Base-by-base conservation (phyloP, 495 filamentous ascomycete genomes). In the Astrothelium macrocarpum region DNA sequence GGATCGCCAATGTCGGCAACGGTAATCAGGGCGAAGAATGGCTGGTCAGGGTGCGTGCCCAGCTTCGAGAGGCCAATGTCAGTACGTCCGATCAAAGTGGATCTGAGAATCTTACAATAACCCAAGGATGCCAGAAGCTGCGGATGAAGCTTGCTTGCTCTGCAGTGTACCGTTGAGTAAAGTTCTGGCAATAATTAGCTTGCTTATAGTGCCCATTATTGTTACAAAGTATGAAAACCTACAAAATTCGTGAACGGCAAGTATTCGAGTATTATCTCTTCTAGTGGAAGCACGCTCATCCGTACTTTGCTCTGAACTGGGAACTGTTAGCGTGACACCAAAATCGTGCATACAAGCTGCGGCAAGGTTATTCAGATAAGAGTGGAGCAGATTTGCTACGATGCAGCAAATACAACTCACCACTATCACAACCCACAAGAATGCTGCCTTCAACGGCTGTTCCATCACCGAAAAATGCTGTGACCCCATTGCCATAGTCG, bases 1-100 rank as follows among this genome's bases (percentile, higher is more conserved):
- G 69, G 65, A 32, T 80, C 75, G 9, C 66, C 62, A 0, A 70
- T 75, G 58, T 81, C 75, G 34, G 77, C 76, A 26, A 82, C 66
- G 63, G 12, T 7, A 28, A 49, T n/a, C 10, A 64, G 56, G 23
- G 23, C 20, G 12, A 42, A 39, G 18, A 31, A 10, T 11, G 29
- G 59, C 20, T 61, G 59, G 4, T 61, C 59, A 16, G 59, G 59
- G 45, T 61, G 59, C 10, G 26, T 25, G 29, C 10, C 31, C 5
- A 61, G n/a, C 25, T 61, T 5, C 10, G 11, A 16, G 45, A 32
- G 20, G 46, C 18, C 12, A 39, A 46, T 45, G 29, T 61, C 20
- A 61, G 25, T 29, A 26, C 5, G 59, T 42, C 59, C 12, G 59
- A 28, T 61, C 31, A 26, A 11, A 29, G 23, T 10, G n/a, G 31